Evolutionary conservation across 768 basidiomycete genomes (phyloP), one percentile per base, ranked within the genome.

Genomic region (Auricularia auricula-judae): DNA sequence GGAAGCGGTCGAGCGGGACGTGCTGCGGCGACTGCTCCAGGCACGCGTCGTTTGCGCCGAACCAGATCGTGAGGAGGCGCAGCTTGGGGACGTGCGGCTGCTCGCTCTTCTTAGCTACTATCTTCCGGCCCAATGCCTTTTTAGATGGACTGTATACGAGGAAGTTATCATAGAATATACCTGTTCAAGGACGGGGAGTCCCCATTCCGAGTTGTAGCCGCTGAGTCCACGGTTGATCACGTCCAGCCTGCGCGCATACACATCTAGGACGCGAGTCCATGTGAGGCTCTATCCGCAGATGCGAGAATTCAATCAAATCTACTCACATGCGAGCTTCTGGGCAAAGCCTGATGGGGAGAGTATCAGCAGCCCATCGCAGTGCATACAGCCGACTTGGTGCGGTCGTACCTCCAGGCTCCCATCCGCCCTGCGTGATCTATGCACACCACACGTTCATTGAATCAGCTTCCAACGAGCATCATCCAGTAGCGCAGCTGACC

Each of bases 191-290:
- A 92, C 81, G 3, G 90, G 89, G 43, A 93, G 75, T 4, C 80
- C 86, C 93, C 93, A 95, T 39, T 87, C 85, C 0, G 91, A 88
- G 71, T 90, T 94, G 75, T 95, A 97, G 2, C 93, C 93, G 36
- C 83, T 80, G 35, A 86, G 78, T 1, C 94, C 94, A 60, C 93
- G 85, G 71, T 96, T 96, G 67, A 96, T 67, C 21, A 97, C 85
- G 71, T 97, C 94, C 36, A 93, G 74, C 73, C 86, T 91, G 66
- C 94, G 80, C 53, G 81, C 81, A 73, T 96, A 96, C 0, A 79
- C 80, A 72, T 88, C 91, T 93, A 67, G 47, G 65, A 10, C 36
- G n/a, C 35, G 3, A 59, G 39, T 29, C 51, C 54, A 63, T 62
- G 61, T 63, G 61, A 42, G n/a, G 63, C 36, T 33, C 18, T 43